Conservation (phyloP, 1,139 yeast genomes). For the Waltiozyma sp. region DNA sequence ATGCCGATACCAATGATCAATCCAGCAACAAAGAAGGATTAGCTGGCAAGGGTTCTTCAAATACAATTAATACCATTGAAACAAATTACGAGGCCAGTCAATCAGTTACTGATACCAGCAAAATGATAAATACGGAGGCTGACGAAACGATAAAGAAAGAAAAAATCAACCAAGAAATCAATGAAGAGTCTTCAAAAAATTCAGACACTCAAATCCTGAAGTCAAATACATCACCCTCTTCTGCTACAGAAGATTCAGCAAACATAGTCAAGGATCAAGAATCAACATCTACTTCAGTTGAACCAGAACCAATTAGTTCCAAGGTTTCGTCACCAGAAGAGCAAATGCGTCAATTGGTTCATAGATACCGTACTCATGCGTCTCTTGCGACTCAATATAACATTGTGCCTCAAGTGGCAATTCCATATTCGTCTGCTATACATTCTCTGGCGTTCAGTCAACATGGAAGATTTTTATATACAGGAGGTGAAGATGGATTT, state of each 20-base stretch:
- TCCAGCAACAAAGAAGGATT: too few relatives aligned
- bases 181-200: too few relatives aligned
- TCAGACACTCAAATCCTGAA: too few relatives aligned
- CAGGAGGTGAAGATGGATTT: slow-evolving; percentile 96
- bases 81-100: too few relatives aligned
- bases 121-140: too few relatives aligned
- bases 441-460: slow-evolving; percentile 70
- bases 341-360: slow-evolving; percentile 29
- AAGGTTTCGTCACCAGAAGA: slow-evolving; percentile 11
- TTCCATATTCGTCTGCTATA: slow-evolving; percentile 59
- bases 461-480: slow-evolving; percentile 79
- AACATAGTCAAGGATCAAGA: neutral
- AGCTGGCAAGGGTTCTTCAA: too few relatives aligned
- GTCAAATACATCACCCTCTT: neutral
- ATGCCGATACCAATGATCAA: too few relatives aligned
- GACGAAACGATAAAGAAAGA: too few relatives aligned
- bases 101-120: too few relatives aligned
- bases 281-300: neutral
- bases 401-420: slow-evolving; percentile 59
- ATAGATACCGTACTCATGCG: slow-evolving; percentile 27
- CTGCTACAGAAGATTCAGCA: neutral
- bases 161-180: too few relatives aligned
- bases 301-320: neutral
- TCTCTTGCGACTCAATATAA: slow-evolving; percentile 39
- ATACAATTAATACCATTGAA: too few relatives aligned